These are phyloP conservation scores for Casuarina glauca DNA, from an alignment of 306 rosid species.

Conservation along the genomic window DNA sequence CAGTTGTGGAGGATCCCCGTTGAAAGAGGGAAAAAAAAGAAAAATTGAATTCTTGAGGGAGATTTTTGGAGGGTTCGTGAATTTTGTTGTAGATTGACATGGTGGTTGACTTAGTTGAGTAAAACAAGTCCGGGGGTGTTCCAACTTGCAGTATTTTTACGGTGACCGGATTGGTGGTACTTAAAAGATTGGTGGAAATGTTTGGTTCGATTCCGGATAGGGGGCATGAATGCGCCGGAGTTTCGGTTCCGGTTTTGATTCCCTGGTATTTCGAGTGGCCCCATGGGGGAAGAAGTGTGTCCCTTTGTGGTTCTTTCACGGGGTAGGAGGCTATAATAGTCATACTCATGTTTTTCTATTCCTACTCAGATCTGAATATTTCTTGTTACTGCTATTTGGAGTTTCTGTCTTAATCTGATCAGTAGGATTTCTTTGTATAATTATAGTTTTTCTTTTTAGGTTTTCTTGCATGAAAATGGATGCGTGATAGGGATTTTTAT, in stretches of 20 bases:
- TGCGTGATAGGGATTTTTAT: slow-evolving; percentile 28
- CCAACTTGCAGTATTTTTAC: slow-evolving; percentile 6
- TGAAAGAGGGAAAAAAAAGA: slow-evolving; percentile 12
- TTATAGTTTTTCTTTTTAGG: background rate
- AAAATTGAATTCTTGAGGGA: background rate
- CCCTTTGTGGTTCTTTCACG: slow-evolving; percentile 67
- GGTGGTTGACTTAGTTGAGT: slow-evolving; percentile 19
- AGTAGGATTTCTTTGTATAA: background rate
- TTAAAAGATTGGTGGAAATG: slow-evolving; percentile 46
- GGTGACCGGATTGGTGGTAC: slow-evolving; percentile 11
- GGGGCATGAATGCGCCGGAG: slow-evolving; percentile 47
- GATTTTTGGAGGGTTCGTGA: slow-evolving; percentile 5
- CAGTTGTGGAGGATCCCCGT: slow-evolving; percentile 64
- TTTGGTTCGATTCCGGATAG: slow-evolving; percentile 51
- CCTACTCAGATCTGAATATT: slow-evolving; percentile 4
- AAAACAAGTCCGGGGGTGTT: slow-evolving; percentile 18
- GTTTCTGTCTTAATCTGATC: slow-evolving; percentile 1
- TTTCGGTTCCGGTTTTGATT: slow-evolving; percentile 50
- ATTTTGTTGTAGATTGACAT: slow-evolving; percentile 13
- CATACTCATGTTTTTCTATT: slow-evolving; percentile 2
- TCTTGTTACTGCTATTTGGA: slow-evolving; percentile 13
- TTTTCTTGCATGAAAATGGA: background rate
- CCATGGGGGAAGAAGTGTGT: slow-evolving; percentile 76
- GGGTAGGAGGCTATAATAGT: slow-evolving; percentile 39
- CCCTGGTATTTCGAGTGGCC: slow-evolving; percentile 73